phyloP scores from a whole-genome alignment of 345 rosid genomes.

The Gossypium rotundifolium region DNA sequence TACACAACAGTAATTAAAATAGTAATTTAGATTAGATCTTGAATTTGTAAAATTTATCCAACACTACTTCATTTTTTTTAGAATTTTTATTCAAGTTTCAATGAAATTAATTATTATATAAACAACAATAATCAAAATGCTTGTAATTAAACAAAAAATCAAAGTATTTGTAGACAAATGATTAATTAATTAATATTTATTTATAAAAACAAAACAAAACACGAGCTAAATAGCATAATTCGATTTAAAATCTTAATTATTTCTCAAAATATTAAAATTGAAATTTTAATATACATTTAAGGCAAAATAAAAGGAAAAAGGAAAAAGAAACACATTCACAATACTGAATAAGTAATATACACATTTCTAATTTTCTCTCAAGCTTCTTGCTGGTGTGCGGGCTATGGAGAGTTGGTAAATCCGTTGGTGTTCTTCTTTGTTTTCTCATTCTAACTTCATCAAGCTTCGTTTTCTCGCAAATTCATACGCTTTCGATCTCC shows the following conservation, averaged over 20 bases:
- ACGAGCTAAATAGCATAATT: neutral
- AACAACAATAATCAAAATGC: no score
- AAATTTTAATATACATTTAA: neutral
- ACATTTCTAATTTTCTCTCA: neutral
- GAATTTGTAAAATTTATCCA: no score
- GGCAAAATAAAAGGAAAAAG: neutral
- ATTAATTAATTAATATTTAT: no score
- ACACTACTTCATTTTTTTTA: no score
- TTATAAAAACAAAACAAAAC: no score
- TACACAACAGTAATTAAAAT: no score
- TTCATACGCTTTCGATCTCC: constrained; percentile 5
- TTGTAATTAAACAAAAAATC: no score
- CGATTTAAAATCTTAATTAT: neutral
- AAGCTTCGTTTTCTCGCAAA: constrained; percentile 4
- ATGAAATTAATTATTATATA: no score
- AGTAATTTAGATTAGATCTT: no score
- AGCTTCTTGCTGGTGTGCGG: constrained; percentile 2
- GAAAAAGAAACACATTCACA: neutral
- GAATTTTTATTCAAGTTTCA: no score
- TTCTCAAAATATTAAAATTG: neutral
- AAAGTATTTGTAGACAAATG: no score
- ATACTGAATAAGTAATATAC: neutral
- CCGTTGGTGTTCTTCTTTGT: neutral
- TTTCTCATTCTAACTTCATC: neutral
- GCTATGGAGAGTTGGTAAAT: neutral